These are phyloP conservation scores for Oxyria digyna DNA, from an alignment of 148 eudicot genomes.

Conservation along the genomic window DNA sequence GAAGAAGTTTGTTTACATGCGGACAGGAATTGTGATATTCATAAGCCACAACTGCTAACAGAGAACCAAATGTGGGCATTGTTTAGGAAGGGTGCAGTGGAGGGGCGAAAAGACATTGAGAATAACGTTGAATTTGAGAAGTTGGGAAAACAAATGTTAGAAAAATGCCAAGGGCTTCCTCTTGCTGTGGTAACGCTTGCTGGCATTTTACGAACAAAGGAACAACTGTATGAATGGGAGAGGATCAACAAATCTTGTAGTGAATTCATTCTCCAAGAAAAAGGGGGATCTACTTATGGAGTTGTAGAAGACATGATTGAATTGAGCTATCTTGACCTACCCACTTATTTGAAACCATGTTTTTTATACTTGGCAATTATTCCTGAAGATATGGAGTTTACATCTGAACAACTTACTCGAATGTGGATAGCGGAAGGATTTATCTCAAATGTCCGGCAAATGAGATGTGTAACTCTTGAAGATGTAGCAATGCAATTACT, in stretches of 20 bases:
- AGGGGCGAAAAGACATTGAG: background rate
- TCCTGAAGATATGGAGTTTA: background rate
- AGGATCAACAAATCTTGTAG: background rate
- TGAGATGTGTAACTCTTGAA: background rate
- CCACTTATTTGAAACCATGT: background rate
- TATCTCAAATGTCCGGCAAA: background rate
- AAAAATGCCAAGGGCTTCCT: background rate
- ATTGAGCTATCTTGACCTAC: constrained; percentile 1
- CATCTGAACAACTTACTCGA: background rate
- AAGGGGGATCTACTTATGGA: background rate
- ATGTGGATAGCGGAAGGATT: background rate
- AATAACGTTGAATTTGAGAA: background rate
- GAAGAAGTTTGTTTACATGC: background rate
- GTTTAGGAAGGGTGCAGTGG: constrained; percentile 7
- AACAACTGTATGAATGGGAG: background rate
- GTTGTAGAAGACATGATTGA: background rate
- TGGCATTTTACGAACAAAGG: background rate
- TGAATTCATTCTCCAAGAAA: background rate
- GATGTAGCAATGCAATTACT: background rate
- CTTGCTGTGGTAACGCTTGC: background rate
- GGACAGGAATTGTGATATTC: background rate
- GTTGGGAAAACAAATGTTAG: background rate
- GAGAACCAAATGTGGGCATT: constrained; percentile 16
- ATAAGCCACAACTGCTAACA: constrained; percentile 10
- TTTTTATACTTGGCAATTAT: background rate